Percentiles rank a stretch among this genome's conserved stretches.
Conservation (phyloP, 31 red algal species). For the Asparagopsis taxiformis region DNA sequence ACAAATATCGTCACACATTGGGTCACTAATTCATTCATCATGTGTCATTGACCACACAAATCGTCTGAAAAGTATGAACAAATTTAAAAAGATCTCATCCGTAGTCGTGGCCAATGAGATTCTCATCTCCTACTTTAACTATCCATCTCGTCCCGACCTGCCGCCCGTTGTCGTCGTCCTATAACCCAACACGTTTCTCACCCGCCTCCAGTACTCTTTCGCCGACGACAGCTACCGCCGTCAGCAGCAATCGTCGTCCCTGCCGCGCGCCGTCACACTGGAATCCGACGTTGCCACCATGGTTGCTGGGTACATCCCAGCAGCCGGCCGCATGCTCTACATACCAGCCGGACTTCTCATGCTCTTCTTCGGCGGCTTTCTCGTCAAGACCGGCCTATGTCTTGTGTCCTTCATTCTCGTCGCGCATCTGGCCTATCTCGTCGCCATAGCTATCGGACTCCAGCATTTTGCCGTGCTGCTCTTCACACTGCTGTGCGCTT, state of each 20-base stretch:
- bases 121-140: no score
- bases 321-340: constrained; percentile 44
- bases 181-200: no score
- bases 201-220: not conserved
- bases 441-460: not conserved
- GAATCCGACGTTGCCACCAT: not conserved
- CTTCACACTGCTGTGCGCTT: constrained; percentile 5
- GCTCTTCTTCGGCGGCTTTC: constrained; percentile 61
- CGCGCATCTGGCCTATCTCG: constrained; percentile 21
- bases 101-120: no score
- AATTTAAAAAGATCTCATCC: no score
- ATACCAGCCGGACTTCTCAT: constrained; percentile 50
- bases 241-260: not conserved
- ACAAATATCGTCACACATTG: no score
- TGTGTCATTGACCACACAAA: no score
- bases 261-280: not conserved
- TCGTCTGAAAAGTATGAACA: no score
- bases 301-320: constrained; percentile 11
- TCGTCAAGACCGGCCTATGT: constrained; percentile 42
- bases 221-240: not conserved
- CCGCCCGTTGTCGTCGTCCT: no score
- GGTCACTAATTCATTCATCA: no score
- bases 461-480: constrained; percentile 4
- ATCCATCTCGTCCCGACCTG: no score
- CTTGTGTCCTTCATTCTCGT: constrained; percentile 30